A percentile compares a stretch with the other conserved stretches of the same genome.
These are phyloP conservation scores for Cercophora samala DNA, from an alignment of 495 filamentous ascomycete genomes.

Conservation along the genomic window DNA sequence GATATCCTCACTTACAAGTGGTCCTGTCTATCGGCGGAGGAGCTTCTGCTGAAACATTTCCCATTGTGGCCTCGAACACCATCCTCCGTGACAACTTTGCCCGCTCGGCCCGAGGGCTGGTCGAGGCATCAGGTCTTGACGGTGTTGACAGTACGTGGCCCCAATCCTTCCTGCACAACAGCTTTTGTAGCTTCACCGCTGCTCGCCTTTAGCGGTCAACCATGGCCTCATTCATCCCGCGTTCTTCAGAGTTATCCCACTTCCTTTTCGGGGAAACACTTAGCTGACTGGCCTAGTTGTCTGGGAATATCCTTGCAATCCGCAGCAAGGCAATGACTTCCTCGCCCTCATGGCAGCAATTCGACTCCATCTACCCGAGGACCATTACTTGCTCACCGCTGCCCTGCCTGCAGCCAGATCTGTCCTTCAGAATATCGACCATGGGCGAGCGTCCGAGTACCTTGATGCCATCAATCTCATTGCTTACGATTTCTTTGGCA, in stretches of 20 bases:
- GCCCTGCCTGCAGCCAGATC: slow-evolving; percentile 75
- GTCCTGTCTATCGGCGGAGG: slow-evolving; percentile 88
- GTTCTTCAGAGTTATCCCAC: not conserved
- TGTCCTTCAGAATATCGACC: slow-evolving; percentile 72
- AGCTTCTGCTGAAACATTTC: slow-evolving; percentile 73
- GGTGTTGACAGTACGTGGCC: slow-evolving; percentile 73
- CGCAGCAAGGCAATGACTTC: slow-evolving; percentile 69
- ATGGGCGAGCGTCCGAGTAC: slow-evolving; percentile 59
- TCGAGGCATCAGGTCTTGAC: slow-evolving; percentile 74
- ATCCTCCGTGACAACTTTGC: slow-evolving; percentile 67
- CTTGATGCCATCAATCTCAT: slow-evolving; percentile 81
- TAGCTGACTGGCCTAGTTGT: slow-evolving; percentile 58
- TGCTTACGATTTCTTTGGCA: slow-evolving; percentile 84
- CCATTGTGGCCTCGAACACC: slow-evolving; percentile 63
- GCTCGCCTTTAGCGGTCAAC: not conserved
- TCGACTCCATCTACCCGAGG: slow-evolving; percentile 68
- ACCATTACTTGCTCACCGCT: slow-evolving; percentile 72
- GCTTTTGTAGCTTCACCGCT: slow-evolving; percentile 9
- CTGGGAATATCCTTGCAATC: slow-evolving; percentile 80
- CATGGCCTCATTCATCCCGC: not conserved
- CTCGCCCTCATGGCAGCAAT: slow-evolving; percentile 65
- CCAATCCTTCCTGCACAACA: slow-evolving; percentile 4
- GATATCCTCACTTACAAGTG: slow-evolving; percentile 71
- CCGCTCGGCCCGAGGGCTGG: slow-evolving; percentile 63
- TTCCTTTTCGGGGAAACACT: not conserved